Evolutionary conservation across 2,329 filamentous ascomycete species (phyloP).

Genomic region (Aspergillus fructus): DNA sequence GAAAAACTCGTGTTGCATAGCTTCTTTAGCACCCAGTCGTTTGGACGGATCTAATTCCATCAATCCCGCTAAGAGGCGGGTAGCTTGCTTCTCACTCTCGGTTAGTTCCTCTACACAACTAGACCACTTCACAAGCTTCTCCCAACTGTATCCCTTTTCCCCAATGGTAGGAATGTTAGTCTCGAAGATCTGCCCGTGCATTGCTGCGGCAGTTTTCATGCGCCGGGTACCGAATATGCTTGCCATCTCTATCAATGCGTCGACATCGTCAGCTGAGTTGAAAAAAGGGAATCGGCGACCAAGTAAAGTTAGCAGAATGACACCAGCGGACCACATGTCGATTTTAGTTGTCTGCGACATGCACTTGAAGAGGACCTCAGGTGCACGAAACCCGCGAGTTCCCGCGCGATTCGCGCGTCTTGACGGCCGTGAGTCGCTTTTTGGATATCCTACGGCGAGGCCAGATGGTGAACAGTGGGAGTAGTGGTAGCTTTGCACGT

Average conservation of each 20-base stretch:
- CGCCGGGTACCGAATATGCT: constrained; percentile 85
- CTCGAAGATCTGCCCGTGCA: constrained; percentile 91
- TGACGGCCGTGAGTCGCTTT: constrained; percentile 83
- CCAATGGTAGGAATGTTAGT: constrained; percentile 90
- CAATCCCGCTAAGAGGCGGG: constrained; percentile 41
- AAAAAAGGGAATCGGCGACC: constrained; percentile 96
- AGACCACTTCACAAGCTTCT: constrained; percentile 95
- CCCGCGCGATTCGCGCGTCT: constrained; percentile 91
- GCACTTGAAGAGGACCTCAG: constrained; percentile 96
- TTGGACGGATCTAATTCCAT: constrained; percentile 47
- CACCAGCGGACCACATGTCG: constrained; percentile 94
- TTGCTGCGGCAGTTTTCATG: constrained; percentile 77
- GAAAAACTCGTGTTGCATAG: constrained; percentile 47
- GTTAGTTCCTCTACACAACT: constrained; percentile 69
- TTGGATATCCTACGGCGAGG: constrained; percentile 71
- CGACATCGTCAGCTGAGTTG: constrained; percentile 96
- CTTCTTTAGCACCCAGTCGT: constrained; percentile 44
- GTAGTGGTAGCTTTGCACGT: constrained; percentile 59
- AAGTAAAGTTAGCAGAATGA: constrained; percentile 94
- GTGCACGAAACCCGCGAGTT: constrained; percentile 91
- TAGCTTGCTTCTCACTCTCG: constrained; percentile 47
- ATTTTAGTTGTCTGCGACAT: constrained; percentile 91
- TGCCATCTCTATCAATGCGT: constrained; percentile 95
- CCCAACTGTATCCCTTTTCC: constrained; percentile 78
- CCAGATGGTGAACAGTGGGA: constrained; percentile 46